Base-by-base conservation (phyloP, 2,329 filamentous ascomycete species). In the Scleromitrula shiraiana region DNA sequence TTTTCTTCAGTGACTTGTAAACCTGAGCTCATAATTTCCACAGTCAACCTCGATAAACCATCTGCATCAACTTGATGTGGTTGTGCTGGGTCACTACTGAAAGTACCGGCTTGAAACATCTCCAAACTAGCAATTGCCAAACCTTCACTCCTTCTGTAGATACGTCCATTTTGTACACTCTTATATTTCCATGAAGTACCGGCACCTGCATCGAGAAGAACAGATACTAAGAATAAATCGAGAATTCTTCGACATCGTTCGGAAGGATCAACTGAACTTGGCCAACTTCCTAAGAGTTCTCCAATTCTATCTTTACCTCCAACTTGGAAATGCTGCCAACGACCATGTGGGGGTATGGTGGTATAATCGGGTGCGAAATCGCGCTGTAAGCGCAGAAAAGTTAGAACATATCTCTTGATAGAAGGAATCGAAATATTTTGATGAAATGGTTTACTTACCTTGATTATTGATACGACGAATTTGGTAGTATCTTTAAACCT, bases 171-270 rank as follows among this genome's bases (percentile, higher is more conserved):
- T 62, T 95, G 89, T 54, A 83, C 83, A 63, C 88, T 95, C 71
- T 87, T 93, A 70, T 95, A 98, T 57, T 82, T 83, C 93, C 93
- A 98, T 56, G 80, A 77, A 2, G 82, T 91, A 33, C 93, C 93
- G 2, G 93, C 89, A 33, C 93, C 93, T 4, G 93, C 88, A 62
- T 94, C 87, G 7, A 94, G 75, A 41, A 94, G 71, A 7, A 93
- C 87, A 41, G 87, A 91, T 53, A 93, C 71, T 64, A 89, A 70
- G 68, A 89, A 90, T 29, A 91, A 74, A 58, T 90, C 86, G 51
- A 91, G 76, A 53, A 91, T 68, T 53, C 87, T 77, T 53, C 85
- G 81, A 50, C 84, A 87, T 53, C 81, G 78, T 67, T 91, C 86
- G 49, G 80, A 78, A 54, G 73, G 77, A 64, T 93, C 86, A 33